phyloP scores from a whole-genome alignment of 768 basidiomycete genomes.

The Leccinellum luteum region DNA sequence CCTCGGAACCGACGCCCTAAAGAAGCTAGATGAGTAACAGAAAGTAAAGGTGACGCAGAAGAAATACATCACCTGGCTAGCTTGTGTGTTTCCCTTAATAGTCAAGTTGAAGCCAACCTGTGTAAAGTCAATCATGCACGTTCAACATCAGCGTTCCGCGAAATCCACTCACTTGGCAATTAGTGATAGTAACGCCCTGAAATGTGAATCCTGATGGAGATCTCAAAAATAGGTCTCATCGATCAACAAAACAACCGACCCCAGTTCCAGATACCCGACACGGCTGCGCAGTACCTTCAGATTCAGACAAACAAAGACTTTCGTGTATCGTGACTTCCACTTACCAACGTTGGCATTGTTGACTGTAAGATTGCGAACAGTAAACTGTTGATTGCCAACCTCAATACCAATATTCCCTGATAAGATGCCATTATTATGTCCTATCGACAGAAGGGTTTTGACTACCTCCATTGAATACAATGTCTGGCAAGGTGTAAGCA shows the following conservation, averaged over 20 bases:
- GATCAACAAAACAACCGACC: conserved; percentile 22
- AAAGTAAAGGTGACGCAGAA: background rate
- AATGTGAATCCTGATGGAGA: conserved; percentile 44
- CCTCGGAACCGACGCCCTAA: conserved; percentile 42
- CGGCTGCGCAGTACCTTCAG: conserved; percentile 19
- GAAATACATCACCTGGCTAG: conserved; percentile 29
- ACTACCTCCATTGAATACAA: conserved; percentile 43
- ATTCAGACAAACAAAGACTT: background rate
- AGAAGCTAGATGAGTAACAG: background rate
- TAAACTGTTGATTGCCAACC: conserved; percentile 81
- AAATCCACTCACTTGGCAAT: conserved; percentile 29
- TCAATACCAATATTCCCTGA: conserved; percentile 54
- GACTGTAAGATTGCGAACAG: conserved; percentile 59
- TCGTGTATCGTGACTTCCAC: background rate
- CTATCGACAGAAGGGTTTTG: conserved; percentile 7
- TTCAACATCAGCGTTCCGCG: background rate
- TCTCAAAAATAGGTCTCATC: conserved; percentile 1
- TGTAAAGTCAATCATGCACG: background rate
- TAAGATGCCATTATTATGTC: too few relatives aligned
- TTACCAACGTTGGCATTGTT: conserved; percentile 44
- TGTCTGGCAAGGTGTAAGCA: conserved; percentile 34
- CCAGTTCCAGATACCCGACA: conserved; percentile 41
- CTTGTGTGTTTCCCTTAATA: conserved; percentile 35
- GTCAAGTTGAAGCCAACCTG: conserved; percentile 46
- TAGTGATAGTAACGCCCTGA: conserved; percentile 48